A percentile compares a stretch with the other conserved stretches of the same genome.
These are phyloP conservation scores for Trichoderma asperellum DNA, from an alignment of 2,329 filamentous ascomycete genomes.

Conservation along the genomic window DNA sequence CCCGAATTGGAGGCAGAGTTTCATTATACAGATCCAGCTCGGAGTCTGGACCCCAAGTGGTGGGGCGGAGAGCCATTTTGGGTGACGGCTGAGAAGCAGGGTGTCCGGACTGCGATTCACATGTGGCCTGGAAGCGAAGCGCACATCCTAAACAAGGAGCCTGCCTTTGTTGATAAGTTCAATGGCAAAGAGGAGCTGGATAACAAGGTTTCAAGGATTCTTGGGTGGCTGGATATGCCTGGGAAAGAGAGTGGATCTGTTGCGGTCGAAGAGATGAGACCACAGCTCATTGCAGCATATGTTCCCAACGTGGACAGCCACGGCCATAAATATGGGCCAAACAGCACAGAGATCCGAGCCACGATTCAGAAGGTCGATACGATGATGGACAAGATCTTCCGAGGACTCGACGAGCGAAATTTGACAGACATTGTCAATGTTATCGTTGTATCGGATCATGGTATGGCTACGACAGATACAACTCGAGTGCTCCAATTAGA, in stretches of 20 bases:
- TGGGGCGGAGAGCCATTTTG: conserved; percentile 94
- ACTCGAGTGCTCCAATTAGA: conserved; percentile 85
- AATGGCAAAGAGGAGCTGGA: conserved; percentile 75
- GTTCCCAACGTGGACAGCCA: conserved; percentile 89
- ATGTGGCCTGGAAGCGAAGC: conserved; percentile 99
- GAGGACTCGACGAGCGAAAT: conserved; percentile 78
- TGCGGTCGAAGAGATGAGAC: conserved; percentile 62
- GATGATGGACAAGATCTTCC: conserved; percentile 79
- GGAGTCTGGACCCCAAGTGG: conserved; percentile 85
- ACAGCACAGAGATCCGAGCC: conserved; percentile 84
- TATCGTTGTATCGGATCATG: conserved; percentile 95
- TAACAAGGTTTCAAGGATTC: conserved; percentile 76
- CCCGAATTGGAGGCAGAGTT: conserved; percentile 77
- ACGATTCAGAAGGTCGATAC: conserved; percentile 80
- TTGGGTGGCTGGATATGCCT: conserved; percentile 83
- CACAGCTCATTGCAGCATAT: conserved; percentile 91
- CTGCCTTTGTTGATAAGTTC: conserved; percentile 81
- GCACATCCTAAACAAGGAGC: conserved; percentile 73
- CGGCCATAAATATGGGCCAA: conserved; percentile 88
- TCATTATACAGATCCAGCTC: conserved; percentile 77
- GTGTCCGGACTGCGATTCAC: conserved; percentile 79
- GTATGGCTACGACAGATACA: conserved; percentile 91
- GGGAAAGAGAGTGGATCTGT: conserved; percentile 64
- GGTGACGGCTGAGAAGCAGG: conserved; percentile 86
- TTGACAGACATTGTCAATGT: conserved; percentile 89